Evolutionary conservation across 73 alveolate genomes (phyloP), one percentile per base, ranked within the genome.

Genomic region (Paramecium sonneborni): DNA sequence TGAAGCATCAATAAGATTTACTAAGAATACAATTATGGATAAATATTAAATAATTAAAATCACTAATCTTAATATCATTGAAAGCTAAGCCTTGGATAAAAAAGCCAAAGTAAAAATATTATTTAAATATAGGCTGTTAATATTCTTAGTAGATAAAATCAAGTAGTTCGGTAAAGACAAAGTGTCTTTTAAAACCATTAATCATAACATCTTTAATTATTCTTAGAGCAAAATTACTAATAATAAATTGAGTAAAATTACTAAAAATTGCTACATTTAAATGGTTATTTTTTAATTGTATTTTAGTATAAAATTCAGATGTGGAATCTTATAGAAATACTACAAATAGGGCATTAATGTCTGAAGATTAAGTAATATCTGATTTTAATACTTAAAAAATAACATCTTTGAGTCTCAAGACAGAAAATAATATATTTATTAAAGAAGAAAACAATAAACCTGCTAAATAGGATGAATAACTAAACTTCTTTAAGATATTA

Each of bases 401-500:
- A 52, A 52, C 85, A 8, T 12, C 46, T 0, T 34, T 67, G 46
- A 67, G 85, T 67, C 46, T 67, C 12, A 67, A 67, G 9, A 67
- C 85, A 4, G 10, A 28, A 32, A 34, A 67, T 24, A 67, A 67
- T 24, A 67, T 67, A 14, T 67, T 67, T 24, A 67, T 67, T 14
- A 67, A 67, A 5, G 46, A 67, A n/a, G 85, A 67, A 67, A 67
- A 67, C 12, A 67, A 67, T 34, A 67, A 67, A 67, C 85, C 85
- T 30, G 68, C 68, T 52, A 52, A 52, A 3, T 0, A 21, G 18
- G 68, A 52, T 52, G 14, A 1, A 1, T 52, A 52, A 52, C 34
- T 52, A 1, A 52, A 52, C 68, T 52, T 52, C 18, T 52, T 52
- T 52, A 52, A 52, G 7, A 18, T 52, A 15, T 30, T 52, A 18